Evolutionary conservation across 257 asterid species (phyloP).

Genomic region (Jaltomata sinuosa): DNA sequence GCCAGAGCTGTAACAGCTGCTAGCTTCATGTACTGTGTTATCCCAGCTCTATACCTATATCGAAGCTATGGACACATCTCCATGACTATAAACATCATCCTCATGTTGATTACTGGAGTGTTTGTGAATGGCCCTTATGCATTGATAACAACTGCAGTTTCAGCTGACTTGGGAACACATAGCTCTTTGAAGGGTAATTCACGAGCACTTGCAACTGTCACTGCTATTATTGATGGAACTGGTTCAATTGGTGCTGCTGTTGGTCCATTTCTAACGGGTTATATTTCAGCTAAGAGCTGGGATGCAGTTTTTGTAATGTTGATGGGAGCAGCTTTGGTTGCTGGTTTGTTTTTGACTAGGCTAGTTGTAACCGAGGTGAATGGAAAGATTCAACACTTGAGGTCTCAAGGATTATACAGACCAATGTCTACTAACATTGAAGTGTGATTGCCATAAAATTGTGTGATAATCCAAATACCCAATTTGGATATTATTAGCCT

Average conservation of each 20-base stretch:
- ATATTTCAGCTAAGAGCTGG: constrained; percentile 84
- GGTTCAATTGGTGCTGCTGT: constrained; percentile 97
- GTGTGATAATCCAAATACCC: neutral
- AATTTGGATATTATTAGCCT: neutral
- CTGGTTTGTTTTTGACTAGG: constrained; percentile 75
- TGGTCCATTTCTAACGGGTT: constrained; percentile 89
- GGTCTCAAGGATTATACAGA: constrained; percentile 14
- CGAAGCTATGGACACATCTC: constrained; percentile 73
- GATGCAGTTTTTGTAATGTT: constrained; percentile 79
- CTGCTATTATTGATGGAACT: constrained; percentile 94
- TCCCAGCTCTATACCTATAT: constrained; percentile 82
- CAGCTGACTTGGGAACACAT: constrained; percentile 93
- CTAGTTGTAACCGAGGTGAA: constrained; percentile 83
- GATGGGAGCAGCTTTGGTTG: constrained; percentile 76
- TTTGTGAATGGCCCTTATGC: constrained; percentile 98
- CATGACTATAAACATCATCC: constrained; percentile 47
- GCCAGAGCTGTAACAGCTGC: constrained; percentile 98
- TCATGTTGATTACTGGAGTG: constrained; percentile 73
- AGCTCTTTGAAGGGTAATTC: constrained; percentile 74
- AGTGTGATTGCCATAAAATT: constrained; percentile 25
- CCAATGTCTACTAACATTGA: constrained; percentile 22
- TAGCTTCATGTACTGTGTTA: constrained; percentile 85
- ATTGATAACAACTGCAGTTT: constrained; percentile 89
- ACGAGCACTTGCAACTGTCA: constrained; percentile 84
- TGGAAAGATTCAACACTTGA: constrained; percentile 43